A percentile compares a stretch with the other conserved stretches of the same genome.
Evolutionary conservation across 768 basidiomycete genomes (phyloP).

Genomic region (Calocybe cyanea): DNA sequence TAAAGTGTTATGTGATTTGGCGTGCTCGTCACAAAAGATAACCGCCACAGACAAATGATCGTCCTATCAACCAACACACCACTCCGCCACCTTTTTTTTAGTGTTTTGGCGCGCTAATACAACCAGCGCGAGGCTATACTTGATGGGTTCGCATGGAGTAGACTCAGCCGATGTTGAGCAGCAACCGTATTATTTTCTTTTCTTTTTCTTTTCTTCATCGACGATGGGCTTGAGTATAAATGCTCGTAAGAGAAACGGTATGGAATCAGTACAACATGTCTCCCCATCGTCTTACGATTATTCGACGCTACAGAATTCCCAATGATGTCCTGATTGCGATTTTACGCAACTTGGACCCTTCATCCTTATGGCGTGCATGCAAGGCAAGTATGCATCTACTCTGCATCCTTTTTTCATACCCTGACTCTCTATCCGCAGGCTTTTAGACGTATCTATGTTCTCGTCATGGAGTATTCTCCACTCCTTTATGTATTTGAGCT

Average conservation of each 20-base stretch:
- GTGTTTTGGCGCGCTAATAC: constrained; percentile 35
- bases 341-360: constrained; percentile 46
- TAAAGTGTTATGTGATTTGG: constrained; percentile 34
- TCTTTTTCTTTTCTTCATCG: constrained; percentile 39
- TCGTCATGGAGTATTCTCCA: constrained; percentile 43
- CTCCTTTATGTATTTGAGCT: constrained; percentile 50
- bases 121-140: constrained; percentile 37
- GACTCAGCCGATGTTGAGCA: constrained; percentile 37
- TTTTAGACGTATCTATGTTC: constrained; percentile 39
- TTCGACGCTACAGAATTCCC: constrained; percentile 45
- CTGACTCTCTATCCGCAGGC: constrained; percentile 28
- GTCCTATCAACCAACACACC: constrained; percentile 44
- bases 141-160: constrained; percentile 36
- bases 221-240: constrained; percentile 42
- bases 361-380: constrained; percentile 42
- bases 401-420: background rate
- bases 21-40: constrained; percentile 46
- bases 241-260: constrained; percentile 27
- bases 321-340: constrained; percentile 50
- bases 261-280: constrained; percentile 36
- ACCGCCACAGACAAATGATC: constrained; percentile 41
- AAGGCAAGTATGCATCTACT: constrained; percentile 30
- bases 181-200: constrained; percentile 41
- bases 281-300: constrained; percentile 40
- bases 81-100: constrained; percentile 36